Evolutionary conservation across 75 land plant species (phyloP).

Genomic region (Selaginella moellendorffii): DNA sequence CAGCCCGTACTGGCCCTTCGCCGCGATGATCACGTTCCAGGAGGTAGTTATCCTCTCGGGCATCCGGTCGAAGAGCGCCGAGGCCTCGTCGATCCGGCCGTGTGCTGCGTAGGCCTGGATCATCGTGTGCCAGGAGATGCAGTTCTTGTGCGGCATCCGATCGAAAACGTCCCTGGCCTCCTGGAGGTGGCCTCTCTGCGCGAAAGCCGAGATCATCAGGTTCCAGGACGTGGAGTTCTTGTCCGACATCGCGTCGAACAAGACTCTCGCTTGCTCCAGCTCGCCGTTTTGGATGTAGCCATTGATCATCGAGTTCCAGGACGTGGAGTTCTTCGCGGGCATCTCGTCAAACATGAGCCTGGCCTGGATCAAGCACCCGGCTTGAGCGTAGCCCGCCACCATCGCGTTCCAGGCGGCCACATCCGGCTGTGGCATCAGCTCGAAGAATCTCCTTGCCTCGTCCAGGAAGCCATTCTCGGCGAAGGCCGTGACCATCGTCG

Average conservation of each 20-base stretch:
- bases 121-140: not conserved
- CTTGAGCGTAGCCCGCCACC: not conserved
- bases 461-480: not conserved
- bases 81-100: not conserved
- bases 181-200: not conserved
- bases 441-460: not conserved
- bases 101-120: not conserved
- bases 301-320: not conserved
- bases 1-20: not conserved
- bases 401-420: not conserved
- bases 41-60: not conserved
- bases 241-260: not conserved
- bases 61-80: not conserved
- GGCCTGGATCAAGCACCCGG: not conserved
- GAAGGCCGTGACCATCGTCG: not conserved
- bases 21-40: not conserved
- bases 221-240: not conserved
- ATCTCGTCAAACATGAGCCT: not conserved
- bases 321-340: not conserved
- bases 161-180: not conserved
- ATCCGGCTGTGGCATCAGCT: not conserved
- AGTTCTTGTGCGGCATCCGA: not conserved
- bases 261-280: not conserved
- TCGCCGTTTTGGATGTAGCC: not conserved
- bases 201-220: not conserved